These are phyloP conservation scores for Marasmius fiardii DNA, from an alignment of 1,284 basidiomycete species.

Conservation along the genomic window DNA sequence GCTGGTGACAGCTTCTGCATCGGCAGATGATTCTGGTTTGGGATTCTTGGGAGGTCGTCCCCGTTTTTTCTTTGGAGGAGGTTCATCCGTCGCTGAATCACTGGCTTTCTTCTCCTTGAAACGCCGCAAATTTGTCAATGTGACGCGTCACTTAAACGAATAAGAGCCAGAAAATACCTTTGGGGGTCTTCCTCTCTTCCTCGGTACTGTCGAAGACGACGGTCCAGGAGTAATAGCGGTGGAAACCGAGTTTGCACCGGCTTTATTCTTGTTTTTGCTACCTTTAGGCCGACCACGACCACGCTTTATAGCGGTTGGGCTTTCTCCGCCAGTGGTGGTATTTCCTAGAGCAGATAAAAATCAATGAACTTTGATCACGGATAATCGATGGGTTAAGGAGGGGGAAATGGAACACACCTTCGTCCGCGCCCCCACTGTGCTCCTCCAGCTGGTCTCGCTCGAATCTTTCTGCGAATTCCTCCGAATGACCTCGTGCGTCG, in stretches of 20 bases:
- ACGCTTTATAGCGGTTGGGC: slow-evolving; percentile 50
- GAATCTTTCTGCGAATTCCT: slow-evolving; percentile 34
- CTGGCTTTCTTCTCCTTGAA: slow-evolving; percentile 53
- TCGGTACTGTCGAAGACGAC: slow-evolving; percentile 34
- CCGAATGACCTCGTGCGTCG: slow-evolving; percentile 34
- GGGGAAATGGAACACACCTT: slow-evolving; percentile 29
- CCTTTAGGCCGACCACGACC: slow-evolving; percentile 78
- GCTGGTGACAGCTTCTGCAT: slow-evolving; percentile 32
- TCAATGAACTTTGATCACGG: slow-evolving; percentile 21
- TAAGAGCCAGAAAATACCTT: slow-evolving; percentile 49
- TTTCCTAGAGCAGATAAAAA: slow-evolving; percentile 19
- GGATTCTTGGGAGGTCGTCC: slow-evolving; percentile 71
- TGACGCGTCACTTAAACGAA: slow-evolving; percentile 6
- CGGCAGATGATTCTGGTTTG: slow-evolving; percentile 39
- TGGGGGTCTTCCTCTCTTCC: slow-evolving; percentile 73
- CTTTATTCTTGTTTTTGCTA: slow-evolving; percentile 81
- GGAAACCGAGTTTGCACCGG: slow-evolving; percentile 34
- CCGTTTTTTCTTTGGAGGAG: slow-evolving; percentile 60
- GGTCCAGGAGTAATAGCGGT: slow-evolving; percentile 32
- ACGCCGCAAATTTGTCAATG: slow-evolving; percentile 12
- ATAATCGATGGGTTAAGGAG: slow-evolving; percentile 19
- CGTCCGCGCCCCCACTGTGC: slow-evolving; percentile 29
- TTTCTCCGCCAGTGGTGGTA: slow-evolving; percentile 17
- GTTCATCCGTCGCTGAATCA: slow-evolving; percentile 40
- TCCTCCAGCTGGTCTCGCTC: slow-evolving; percentile 38